These are phyloP conservation scores for Boletus coccyginus DNA, from an alignment of 768 basidiomycete genomes.

Conservation along the genomic window DNA sequence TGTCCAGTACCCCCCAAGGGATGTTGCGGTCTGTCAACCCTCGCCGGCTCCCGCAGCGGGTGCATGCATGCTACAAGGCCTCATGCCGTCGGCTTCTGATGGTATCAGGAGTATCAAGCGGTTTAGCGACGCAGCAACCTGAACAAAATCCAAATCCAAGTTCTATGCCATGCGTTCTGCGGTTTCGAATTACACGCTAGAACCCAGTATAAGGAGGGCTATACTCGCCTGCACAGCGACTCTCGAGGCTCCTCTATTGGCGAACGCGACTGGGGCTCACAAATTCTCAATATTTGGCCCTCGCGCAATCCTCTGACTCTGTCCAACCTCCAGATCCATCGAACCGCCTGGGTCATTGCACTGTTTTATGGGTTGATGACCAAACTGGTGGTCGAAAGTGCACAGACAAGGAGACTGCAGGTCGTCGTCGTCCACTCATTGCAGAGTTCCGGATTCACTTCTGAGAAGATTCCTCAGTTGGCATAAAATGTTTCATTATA, in stretches of 20 bases:
- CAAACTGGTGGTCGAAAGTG: not conserved
- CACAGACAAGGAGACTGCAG: not conserved
- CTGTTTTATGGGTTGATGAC: not conserved
- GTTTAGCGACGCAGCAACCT: not conserved
- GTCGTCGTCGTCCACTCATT: not conserved
- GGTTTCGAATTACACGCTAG: not conserved
- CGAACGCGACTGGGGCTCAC: conserved; percentile 5
- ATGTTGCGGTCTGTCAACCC: not conserved
- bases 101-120: no score
- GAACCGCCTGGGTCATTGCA: not conserved
- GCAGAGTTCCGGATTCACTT: not conserved
- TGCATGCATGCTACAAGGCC: no score
- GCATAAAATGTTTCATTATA: not conserved
- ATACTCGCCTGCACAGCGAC: conserved; percentile 9
- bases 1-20: not conserved
- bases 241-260: not conserved
- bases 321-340: not conserved
- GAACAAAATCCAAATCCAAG: not conserved
- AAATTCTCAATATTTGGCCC: not conserved
- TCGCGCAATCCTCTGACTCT: not conserved
- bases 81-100: not conserved
- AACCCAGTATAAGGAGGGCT: not conserved
- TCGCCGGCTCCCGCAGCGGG: not conserved
- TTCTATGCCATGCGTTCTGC: not conserved
- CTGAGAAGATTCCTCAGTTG: not conserved